Base-by-base conservation (phyloP, 2,329 filamentous ascomycete genomes). In the Microcyclosporella mali region DNA sequence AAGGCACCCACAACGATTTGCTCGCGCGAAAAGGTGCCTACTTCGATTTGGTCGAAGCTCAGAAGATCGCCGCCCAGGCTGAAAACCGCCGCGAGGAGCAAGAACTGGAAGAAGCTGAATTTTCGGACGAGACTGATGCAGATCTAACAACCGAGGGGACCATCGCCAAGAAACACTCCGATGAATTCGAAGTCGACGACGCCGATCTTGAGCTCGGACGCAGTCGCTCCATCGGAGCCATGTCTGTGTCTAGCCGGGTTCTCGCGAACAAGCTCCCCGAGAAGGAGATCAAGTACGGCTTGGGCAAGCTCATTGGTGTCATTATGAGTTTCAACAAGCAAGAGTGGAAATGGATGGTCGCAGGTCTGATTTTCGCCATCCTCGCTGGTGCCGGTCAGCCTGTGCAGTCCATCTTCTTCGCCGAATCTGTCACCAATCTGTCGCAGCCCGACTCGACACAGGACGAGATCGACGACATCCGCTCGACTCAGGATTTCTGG, bases 311-410 rank as follows among this genome's bases (percentile, higher is more conserved):
- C 32, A 79, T 94, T 65, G 87, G 81, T 61, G 73, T 94, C 35
- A 86, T 94, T 55, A 80, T 73, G 29, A 80, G 78, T 3, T 94
- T 94, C 71, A 95, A 95, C 68, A 75, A 65, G 40, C 64, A 73
- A 0, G 88, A 95, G 61, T 79, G 76, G 72, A 69, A 74, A 12
- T 69, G 80, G 28, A 90, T 95, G 86, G 27, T 82, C 2, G 48
- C 84, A 43, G 89, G 87, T 8, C 69, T 94, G 12, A 58, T 84
- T 61, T 88, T 83, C 61, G 81, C 83, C 17, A 73, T 83, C 58
- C 80, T 95, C 50, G 85, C 83, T 47, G 89, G 88, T 63, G 83
- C 81, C 47, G 88, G 84, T 39, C 88, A 94, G 61, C 86, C 86
- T 9, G 79, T 76, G 0, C 77, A 82, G 58, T 77, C 84, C 51